Evolutionary conservation across 2,329 filamentous ascomycete genomes (phyloP).

Genomic region (Xylariaceae sp.): DNA sequence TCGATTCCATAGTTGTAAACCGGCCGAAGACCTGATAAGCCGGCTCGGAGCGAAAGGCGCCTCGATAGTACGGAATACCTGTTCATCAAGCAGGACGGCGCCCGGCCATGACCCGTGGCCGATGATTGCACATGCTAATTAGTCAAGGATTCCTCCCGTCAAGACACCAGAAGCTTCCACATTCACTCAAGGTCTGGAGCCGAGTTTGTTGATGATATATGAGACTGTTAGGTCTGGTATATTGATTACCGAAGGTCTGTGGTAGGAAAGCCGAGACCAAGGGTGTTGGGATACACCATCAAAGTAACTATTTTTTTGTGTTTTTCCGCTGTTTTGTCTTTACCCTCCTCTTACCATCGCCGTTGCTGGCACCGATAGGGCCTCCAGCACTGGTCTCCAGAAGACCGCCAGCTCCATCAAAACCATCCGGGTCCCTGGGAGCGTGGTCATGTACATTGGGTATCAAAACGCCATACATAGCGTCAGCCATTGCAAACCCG

Average conservation of each 20-base stretch:
- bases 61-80: no score
- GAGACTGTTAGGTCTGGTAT: constrained; percentile 25
- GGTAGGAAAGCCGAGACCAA: constrained; percentile 13
- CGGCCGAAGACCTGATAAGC: no score
- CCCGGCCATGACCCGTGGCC: no score
- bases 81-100: no score
- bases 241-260: constrained; percentile 25
- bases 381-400: background rate
- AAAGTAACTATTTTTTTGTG: constrained; percentile 22
- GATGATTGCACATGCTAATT: no score
- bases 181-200: background rate
- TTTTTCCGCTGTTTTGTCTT: constrained; percentile 10
- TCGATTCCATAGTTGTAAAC: no score
- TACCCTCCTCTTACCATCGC: background rate
- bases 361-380: background rate
- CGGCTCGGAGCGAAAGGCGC: no score
- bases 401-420: background rate
- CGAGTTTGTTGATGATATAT: constrained; percentile 25
- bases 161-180: background rate
- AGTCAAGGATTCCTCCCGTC: no score
- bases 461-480: constrained; percentile 11
- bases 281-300: constrained; percentile 26
- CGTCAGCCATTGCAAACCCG: constrained; percentile 7
- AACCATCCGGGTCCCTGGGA: constrained; percentile 10
- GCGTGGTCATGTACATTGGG: constrained; percentile 8